Percentiles rank a stretch among this genome's conserved stretches.
Evolutionary conservation across 2,329 filamentous ascomycete genomes (phyloP).

Genomic region (Ophiostoma ips): DNA sequence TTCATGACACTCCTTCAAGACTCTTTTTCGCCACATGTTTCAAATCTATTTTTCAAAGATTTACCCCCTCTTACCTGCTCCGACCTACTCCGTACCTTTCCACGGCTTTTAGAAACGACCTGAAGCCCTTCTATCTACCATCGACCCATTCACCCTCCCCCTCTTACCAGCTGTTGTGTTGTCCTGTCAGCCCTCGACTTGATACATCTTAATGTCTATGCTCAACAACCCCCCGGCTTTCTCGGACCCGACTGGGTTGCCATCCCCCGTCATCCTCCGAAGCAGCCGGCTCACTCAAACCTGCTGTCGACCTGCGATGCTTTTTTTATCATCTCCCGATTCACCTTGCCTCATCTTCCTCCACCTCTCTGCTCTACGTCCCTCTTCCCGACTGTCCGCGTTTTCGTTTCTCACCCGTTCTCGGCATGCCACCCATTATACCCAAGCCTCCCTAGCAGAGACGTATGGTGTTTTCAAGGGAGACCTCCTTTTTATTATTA

Average conservation of each 20-base stretch:
- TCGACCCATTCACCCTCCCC: neutral
- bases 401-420: neutral
- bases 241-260: too few relatives aligned
- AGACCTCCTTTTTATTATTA: neutral
- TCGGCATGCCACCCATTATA: slow-evolving; percentile 1
- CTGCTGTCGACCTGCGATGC: too few relatives aligned
- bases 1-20: slow-evolving; percentile 8
- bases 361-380: too few relatives aligned
- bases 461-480: slow-evolving; percentile 4
- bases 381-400: neutral
- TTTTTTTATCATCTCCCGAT: too few relatives aligned
- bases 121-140: neutral
- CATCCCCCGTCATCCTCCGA: neutral
- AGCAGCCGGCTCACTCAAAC: too few relatives aligned
- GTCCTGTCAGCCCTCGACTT: neutral
- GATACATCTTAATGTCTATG: slow-evolving; percentile 7
- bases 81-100: slow-evolving; percentile 1
- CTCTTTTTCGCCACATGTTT: neutral
- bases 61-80: neutral
- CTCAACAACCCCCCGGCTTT: too few relatives aligned
- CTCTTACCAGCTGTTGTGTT: neutral
- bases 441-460: slow-evolving; percentile 4
- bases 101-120: slow-evolving; percentile 9
- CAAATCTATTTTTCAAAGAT: neutral
- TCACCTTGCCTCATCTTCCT: too few relatives aligned